Percentiles rank a stretch among this genome's conserved stretches.
phyloP scores from a whole-genome alignment of 352 stramenopile species.

The Phytophthora nicotianae region DNA sequence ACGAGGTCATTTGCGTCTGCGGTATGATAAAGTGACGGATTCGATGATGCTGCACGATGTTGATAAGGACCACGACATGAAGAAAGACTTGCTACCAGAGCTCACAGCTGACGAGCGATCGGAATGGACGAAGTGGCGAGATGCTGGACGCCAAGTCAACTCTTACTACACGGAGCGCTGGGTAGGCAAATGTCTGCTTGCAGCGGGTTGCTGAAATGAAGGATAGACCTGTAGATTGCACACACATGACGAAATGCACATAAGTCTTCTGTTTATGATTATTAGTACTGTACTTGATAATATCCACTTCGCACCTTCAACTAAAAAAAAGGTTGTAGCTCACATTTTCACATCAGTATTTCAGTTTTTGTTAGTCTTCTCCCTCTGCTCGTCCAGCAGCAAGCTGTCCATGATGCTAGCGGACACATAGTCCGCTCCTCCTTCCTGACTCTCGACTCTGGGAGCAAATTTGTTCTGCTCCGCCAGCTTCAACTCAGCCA shows the following conservation, averaged over 20 bases:
- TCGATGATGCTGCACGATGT: slow-evolving; percentile 48
- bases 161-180: slow-evolving; percentile 63
- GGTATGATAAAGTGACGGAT: slow-evolving; percentile 47
- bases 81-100: slow-evolving; percentile 38
- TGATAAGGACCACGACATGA: slow-evolving; percentile 43
- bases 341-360: not conserved
- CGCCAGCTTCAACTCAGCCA: slow-evolving; percentile 68
- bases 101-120: slow-evolving; percentile 20
- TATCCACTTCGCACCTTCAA: no score
- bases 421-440: slow-evolving; percentile 82
- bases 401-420: slow-evolving; percentile 82
- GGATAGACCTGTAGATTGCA: not conserved
- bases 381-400: slow-evolving; percentile 49
- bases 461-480: slow-evolving; percentile 56
- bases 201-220: slow-evolving; percentile 28
- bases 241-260: no score
- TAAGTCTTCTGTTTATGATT: no score
- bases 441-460: slow-evolving; percentile 69
- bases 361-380: slow-evolving; percentile 6
- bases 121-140: slow-evolving; percentile 17
- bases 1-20: slow-evolving; percentile 40
- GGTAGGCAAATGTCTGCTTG: slow-evolving; percentile 43
- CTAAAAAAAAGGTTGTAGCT: not conserved
- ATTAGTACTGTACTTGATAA: no score
- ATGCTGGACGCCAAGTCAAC: slow-evolving; percentile 44